phyloP scores from a whole-genome alignment of 2,329 filamentous ascomycete species.

The Fusarium sambucinum region DNA sequence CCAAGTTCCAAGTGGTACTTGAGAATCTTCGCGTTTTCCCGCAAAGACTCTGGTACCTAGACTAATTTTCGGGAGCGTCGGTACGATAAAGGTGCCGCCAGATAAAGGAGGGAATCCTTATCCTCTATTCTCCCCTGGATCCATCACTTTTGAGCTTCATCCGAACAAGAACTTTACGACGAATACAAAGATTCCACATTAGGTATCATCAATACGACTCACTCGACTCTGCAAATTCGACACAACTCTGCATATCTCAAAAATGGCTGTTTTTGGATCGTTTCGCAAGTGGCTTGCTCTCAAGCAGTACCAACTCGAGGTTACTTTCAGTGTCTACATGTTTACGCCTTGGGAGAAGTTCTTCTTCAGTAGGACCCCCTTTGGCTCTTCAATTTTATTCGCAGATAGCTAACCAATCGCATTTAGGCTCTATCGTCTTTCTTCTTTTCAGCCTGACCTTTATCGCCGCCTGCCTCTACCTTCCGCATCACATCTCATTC shows the following conservation, averaged over 20 bases:
- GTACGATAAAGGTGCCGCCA: slow-evolving; percentile 35
- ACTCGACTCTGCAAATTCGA: neutral
- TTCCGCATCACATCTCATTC: slow-evolving; percentile 88
- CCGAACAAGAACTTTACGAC: slow-evolving; percentile 4
- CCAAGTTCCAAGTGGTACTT: slow-evolving; percentile 10
- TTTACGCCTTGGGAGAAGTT: slow-evolving; percentile 96
- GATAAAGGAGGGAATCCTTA: slow-evolving; percentile 34
- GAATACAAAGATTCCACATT: neutral
- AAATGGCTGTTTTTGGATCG: slow-evolving; percentile 57
- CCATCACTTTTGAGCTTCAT: slow-evolving; percentile 2
- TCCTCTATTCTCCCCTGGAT: slow-evolving; percentile 31
- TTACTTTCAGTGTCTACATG: slow-evolving; percentile 97
- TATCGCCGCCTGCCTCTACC: slow-evolving; percentile 90
- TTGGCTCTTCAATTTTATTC: neutral
- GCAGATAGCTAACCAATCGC: slow-evolving; percentile 48
- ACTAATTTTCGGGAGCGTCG: slow-evolving; percentile 39
- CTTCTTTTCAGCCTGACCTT: slow-evolving; percentile 87
- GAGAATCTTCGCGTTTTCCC: neutral
- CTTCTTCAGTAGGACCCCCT: slow-evolving; percentile 82
- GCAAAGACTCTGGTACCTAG: slow-evolving; percentile 16
- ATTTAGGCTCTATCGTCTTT: slow-evolving; percentile 91
- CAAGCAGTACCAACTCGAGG: slow-evolving; percentile 98
- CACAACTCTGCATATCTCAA: neutral
- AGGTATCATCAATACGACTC: neutral
- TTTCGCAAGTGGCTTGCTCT: slow-evolving; percentile 88